phyloP scores from a whole-genome alignment of 2,329 filamentous ascomycete genomes.

The Claviceps maximensis region DNA sequence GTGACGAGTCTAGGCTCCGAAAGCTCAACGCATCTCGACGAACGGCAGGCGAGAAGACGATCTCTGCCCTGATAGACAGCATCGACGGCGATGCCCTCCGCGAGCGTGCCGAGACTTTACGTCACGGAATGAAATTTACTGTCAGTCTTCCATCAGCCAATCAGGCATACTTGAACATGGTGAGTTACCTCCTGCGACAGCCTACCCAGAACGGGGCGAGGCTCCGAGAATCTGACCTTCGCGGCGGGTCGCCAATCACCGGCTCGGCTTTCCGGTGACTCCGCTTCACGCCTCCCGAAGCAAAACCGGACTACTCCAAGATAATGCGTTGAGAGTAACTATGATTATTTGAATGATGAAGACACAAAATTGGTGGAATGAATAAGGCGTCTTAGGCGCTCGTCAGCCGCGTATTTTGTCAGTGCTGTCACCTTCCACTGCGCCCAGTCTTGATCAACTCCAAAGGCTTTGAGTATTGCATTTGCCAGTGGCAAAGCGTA shows the following conservation, averaged over 20 bases:
- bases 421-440: conserved; percentile 4
- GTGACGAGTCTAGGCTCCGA: background rate
- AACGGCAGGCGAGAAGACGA: background rate
- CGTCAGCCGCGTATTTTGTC: no score
- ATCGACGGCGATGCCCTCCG: background rate
- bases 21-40: background rate
- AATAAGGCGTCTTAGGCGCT: no score
- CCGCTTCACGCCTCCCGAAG: no score
- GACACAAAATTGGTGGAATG: no score
- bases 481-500: conserved; percentile 10
- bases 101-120: background rate
- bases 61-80: background rate
- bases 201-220: no score
- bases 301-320: no score
- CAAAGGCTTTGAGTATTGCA: conserved; percentile 10
- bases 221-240: no score
- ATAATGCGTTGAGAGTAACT: no score
- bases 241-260: no score
- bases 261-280: no score
- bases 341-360: no score
- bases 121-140: background rate
- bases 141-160: background rate
- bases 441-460: conserved; percentile 5
- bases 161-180: background rate
- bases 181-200: no score